Evolutionary conservation across 495 filamentous ascomycete species (phyloP), one percentile per base, ranked within the genome.

Genomic region (Penicilliopsis zonata): DNA sequence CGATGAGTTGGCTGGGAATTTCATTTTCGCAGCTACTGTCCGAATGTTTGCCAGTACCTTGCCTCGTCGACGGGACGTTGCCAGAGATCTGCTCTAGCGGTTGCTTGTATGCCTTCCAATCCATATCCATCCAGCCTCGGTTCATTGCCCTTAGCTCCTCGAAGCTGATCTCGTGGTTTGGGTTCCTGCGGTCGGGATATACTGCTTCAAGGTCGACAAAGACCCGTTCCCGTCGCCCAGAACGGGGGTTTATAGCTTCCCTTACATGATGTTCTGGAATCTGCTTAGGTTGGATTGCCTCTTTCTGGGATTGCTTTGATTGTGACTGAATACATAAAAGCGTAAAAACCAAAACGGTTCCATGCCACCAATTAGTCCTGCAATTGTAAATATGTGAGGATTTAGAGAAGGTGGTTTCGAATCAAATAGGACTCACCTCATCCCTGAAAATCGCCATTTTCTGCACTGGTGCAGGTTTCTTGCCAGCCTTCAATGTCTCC

Each of bases 371-470:
- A 85, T 94, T 92, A 94, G 86, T 92, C 86, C 86, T 94, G 69
- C 74, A 72, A 75, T 78, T 70, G 87, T 94, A 86, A 92, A 94
- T 74, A 85, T 69, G 44, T 57, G 65, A 58, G 61, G 42, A 53
- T 66, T 63, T 52, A 53, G 59, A 44, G 49, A 34, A 47, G 49
- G 29, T 43, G 37, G 36, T 36, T 38, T 17, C 23, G n/a, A 45
- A 36, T 38, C 36, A 40, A 44, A 17, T 35, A 42, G 35, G 41
- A 46, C 87, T 75, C 77, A 96, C 90, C 82, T 81, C 71, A 67
- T 98, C 90, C 63, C 86, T 86, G 69, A 94, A 98, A 13, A 96
- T 72, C 46, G 78, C 63, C 74, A 98, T 74, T 64, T 95, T 98
- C 30, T 82, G 68, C 19, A 65, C 68, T 28, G 72, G 78, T 35